Evolutionary conservation across 192 early-diverging fungal genomes (phyloP), one percentile per base, ranked within the genome.

Genomic region (Coemansia biformis): DNA sequence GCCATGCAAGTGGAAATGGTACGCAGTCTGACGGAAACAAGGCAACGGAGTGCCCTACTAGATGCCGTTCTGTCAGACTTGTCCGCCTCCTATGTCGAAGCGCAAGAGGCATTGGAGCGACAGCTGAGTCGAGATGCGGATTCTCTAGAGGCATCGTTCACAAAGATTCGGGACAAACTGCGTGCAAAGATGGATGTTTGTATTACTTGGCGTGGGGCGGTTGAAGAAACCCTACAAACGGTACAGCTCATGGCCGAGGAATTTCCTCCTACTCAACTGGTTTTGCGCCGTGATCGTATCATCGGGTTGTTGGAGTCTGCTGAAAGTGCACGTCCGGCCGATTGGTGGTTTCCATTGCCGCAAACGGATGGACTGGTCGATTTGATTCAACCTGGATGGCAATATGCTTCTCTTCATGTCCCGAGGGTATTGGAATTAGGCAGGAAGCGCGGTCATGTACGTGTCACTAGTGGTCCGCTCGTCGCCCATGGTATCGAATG

Each of bases 191-290:
- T 26, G 1, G 39, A 10, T 1, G 51, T 16, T 24, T 73, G 61
- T 36, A 13, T 9, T 3, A 36, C n/a, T 8, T 75, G 71, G 71
- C 71, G 59, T 13, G 16, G 5, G 11, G 47, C 32, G n/a, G 35
- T 75, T 4, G 63, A 63, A 28, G 63, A 43, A 10, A 50, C 64
- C 11, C 38, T 59, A 24, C 13, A 29, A 15, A 35, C 48, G 6
- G 64, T 66, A 35, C 71, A 75, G 45, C 37, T 15, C 19, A 54
- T 66, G 54, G 59, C 53, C n/a, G 71, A 75, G 39, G 56, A 59
- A 23, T 38, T 75, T 10, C 17, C 63, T 41, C 59, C 43, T 40
- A 48, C 57, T 30, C 71, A 67, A 48, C 44, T 60, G 2, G 64
- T 75, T 0, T 46, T 51, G 4, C 29, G 58, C 32, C 55, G 64